Conservation (phyloP, 2,329 filamentous ascomycete species). For the Ceratocystis variospora region DNA sequence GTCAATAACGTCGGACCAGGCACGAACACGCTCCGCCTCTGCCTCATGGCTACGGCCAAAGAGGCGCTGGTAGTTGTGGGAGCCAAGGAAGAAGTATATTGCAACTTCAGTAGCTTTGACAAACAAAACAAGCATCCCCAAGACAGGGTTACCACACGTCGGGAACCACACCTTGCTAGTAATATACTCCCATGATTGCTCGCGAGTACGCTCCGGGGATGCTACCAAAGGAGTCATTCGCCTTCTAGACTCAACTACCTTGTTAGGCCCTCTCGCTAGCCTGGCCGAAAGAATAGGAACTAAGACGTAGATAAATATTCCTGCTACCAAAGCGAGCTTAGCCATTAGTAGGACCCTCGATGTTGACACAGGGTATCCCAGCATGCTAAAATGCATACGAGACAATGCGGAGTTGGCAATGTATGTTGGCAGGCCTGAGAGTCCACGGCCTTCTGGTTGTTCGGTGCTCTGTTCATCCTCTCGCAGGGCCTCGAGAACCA, state of each 20-base stretch:
- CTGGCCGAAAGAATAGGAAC: conserved; percentile 39
- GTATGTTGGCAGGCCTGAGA: conserved; percentile 50
- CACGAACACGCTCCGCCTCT: conserved; percentile 73
- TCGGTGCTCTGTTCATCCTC: conserved; percentile 53
- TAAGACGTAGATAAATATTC: conserved; percentile 41
- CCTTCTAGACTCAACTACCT: neutral
- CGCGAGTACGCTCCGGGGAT: conserved; percentile 71
- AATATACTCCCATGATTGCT: conserved; percentile 72
- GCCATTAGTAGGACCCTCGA: conserved; percentile 36
- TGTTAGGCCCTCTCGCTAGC: neutral
- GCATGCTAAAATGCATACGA: conserved; percentile 37
- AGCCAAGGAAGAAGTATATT: conserved; percentile 62
- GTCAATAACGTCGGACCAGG: conserved; percentile 86
- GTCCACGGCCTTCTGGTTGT: conserved; percentile 49
- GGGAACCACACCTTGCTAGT: conserved; percentile 89
- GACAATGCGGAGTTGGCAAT: conserved; percentile 38
- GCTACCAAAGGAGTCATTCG: conserved; percentile 55
- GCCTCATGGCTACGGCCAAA: conserved; percentile 73
- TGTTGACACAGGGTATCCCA: conserved; percentile 38
- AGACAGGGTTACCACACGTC: conserved; percentile 60
- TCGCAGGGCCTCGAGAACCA: conserved; percentile 72
- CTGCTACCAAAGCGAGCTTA: conserved; percentile 39
- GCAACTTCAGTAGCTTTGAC: conserved; percentile 74
- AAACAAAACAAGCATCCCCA: conserved; percentile 68
- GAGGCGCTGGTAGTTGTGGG: conserved; percentile 60